Evolutionary conservation across 1,284 basidiomycete species (phyloP), one percentile per base, ranked within the genome.

Genomic region (Stereum hirsutum): DNA sequence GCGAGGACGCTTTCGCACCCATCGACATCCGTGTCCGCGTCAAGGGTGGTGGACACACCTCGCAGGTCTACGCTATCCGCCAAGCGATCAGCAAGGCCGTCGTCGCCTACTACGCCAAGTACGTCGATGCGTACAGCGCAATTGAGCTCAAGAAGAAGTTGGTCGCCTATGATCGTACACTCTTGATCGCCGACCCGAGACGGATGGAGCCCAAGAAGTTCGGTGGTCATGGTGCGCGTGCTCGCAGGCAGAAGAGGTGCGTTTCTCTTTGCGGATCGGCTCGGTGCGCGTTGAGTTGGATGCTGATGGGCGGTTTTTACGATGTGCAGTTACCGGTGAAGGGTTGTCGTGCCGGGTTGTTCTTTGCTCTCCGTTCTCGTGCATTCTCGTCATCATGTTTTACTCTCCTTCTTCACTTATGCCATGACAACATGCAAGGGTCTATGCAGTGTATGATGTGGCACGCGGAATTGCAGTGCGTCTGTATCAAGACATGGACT

Each of bases 161-260:
- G 54, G 88, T 96, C 49, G 81, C 90, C 21, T 97, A 97, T 66
- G 93, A 97, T 77, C 78, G 96, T 61, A 85, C 89, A 45, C 75
- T 98, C 50, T 73, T 99, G 62, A 96, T 99, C 58, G 93, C 96
- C 54, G 96, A 99, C 73, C 96, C 96, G 58, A 86, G 94, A 70
- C 87, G 94, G 74, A 90, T 89, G 86, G 95, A 99, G 71, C 95
- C 95, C 60, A 98, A 98, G 87, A 99, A 97, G 72, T 95, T 97
- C 65, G 92, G 92, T 79, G 92, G 92, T 75, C 75, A 73, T 63
- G 92, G 92, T 85, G 92, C 92, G 54, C 89, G 91, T 79, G 89
- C 90, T 51, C 88, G 90, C 74, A 85, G 91, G 70, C 90, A 95
- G 74, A 94, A 94, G 76, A 87, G 82, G 86, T 89, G 47, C 50